Base-by-base conservation (phyloP, 345 rosid genomes). In the Hirschfeldia incana region DNA sequence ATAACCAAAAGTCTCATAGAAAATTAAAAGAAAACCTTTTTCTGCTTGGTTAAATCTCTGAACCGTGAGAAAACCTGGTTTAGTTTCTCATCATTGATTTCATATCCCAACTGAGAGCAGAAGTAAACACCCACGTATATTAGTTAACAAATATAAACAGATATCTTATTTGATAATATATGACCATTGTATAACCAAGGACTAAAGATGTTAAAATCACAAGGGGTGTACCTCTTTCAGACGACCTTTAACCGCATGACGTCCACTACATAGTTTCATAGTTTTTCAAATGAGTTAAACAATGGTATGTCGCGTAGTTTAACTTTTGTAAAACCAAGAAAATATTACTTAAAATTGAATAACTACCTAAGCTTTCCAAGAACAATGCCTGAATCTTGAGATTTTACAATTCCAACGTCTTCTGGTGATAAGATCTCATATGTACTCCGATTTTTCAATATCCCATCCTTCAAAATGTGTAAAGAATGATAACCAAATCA, bases 341-440 rank as follows among this genome's bases (percentile, higher is more conserved):
- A 28, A 71, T 9, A 4, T 53, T 0, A 64, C 33, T 37, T 57
- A 2, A 3, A 57, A 57, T 7, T 57, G 59, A 37, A 12, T 27
- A 64, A 10, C 16, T 26, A 89, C 98, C 97, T 90, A 67, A 92
- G 92, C 76, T 92, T 94, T 67, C 97, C 98, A 51, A 92, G 94
- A 80, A 94, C 91, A 83, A 94, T 87, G 39, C 94, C 89, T 26
- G 92, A 90, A 16, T 82, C 87, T 62, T 86, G 86, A 65, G 92
- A 64, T 75, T 92, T 77, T 68, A 85, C 89, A 51, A 89, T 86
- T 21, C 98, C 98, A 63, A 94, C 81, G 84, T 89, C 97, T 51
- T 89, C 97, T 9, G 94, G 97, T 53, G 86, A 81, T 26, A 94
- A 85, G 53, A 94, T 94, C 84, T 92, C 98, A 88, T 94, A 94